A percentile compares a stretch with the other conserved stretches of the same genome.
Conservation (phyloP, 371 early-diverging fungal genomes). For the Mortierella sp. region DNA sequence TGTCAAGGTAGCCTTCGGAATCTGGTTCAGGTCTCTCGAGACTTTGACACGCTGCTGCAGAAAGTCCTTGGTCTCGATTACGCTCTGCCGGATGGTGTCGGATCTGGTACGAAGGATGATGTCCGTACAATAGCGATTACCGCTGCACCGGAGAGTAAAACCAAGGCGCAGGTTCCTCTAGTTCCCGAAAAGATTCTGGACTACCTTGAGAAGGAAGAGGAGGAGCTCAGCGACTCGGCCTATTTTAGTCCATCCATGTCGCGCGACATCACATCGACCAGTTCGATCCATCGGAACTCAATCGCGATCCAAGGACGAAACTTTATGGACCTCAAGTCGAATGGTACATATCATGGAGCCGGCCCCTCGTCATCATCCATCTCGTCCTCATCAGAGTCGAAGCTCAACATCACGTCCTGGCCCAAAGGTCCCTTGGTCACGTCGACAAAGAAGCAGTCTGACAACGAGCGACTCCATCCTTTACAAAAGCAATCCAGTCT, state of each 20-base stretch:
- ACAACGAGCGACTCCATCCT: not conserved
- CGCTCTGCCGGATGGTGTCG: not conserved
- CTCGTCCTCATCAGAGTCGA: not conserved
- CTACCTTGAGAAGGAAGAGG: slow-evolving; percentile 31
- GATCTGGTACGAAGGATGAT: not conserved
- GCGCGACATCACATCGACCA: slow-evolving; percentile 29
- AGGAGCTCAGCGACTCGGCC: not conserved
- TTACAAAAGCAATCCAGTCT: not conserved
- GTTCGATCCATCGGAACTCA: slow-evolving; percentile 19
- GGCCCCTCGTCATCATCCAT: not conserved
- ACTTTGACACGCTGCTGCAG: slow-evolving; percentile 31
- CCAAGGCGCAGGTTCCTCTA: not conserved
- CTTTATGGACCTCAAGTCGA: not conserved
- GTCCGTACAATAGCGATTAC: no score
- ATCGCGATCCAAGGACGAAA: not conserved
- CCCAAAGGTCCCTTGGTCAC: not conserved
- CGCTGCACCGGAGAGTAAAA: not conserved
- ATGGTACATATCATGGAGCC: slow-evolving; percentile 3
- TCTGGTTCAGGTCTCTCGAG: slow-evolving; percentile 24
- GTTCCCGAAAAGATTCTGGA: slow-evolving; percentile 12
- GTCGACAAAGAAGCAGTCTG: not conserved
- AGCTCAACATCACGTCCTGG: slow-evolving; percentile 21
- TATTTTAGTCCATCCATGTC: slow-evolving; percentile 34
- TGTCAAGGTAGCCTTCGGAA: slow-evolving; percentile 30
- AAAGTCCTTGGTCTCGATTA: slow-evolving; percentile 21